phyloP scores from a whole-genome alignment of 2,329 filamentous ascomycete species.

The Botryotinia convoluta region DNA sequence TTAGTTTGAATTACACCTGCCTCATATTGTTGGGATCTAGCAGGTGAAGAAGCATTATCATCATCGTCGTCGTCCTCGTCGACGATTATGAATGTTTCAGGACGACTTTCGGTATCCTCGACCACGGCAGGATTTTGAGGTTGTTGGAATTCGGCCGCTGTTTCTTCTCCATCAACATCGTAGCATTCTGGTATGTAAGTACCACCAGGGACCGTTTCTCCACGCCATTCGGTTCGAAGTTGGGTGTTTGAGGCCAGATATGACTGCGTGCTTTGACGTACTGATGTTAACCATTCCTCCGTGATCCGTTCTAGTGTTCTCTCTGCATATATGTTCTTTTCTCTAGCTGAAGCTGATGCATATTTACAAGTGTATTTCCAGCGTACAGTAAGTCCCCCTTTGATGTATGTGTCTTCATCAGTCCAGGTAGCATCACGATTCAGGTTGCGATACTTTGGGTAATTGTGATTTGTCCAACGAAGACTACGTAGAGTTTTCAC shows the following conservation, averaged over 20 bases:
- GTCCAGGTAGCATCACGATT: conserved; percentile 11
- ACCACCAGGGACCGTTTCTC: conserved; percentile 42
- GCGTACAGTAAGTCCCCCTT: conserved; percentile 50
- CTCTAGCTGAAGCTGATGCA: conserved; percentile 26
- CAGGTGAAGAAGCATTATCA: not conserved
- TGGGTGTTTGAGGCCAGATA: conserved; percentile 21
- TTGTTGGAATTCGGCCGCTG: not conserved
- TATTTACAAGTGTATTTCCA: conserved; percentile 45
- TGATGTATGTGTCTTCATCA: conserved; percentile 18
- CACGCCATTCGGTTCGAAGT: conserved; percentile 40
- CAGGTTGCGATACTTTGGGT: conserved; percentile 41
- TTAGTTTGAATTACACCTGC: not conserved
- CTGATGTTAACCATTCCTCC: not conserved
- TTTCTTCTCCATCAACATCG: conserved; percentile 21
- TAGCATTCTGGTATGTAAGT: conserved; percentile 36
- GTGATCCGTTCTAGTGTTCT: conserved; percentile 27
- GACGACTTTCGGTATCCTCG: not conserved
- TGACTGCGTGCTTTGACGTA: not conserved
- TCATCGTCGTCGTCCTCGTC: not conserved
- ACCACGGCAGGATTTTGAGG: not conserved
- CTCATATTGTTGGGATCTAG: not conserved
- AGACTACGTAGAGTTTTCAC: conserved; percentile 47
- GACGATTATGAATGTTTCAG: not conserved
- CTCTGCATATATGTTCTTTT: conserved; percentile 30
- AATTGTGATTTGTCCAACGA: conserved; percentile 54